Percentiles rank a stretch among this genome's conserved stretches.
phyloP scores from a whole-genome alignment of 129 eudicot genomes.

The Heracleum sosnowskyi region DNA sequence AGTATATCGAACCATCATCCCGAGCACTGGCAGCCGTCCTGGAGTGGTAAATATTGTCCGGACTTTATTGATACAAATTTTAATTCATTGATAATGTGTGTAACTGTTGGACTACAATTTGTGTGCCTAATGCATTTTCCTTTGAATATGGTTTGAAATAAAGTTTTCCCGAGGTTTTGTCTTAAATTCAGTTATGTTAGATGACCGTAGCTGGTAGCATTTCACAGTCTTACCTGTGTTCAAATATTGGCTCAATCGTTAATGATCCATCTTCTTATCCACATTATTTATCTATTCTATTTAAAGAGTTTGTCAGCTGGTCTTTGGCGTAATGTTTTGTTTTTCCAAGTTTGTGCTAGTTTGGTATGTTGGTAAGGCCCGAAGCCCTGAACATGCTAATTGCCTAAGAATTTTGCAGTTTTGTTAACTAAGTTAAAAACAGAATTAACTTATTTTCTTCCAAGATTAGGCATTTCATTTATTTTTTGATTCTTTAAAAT shows the following conservation, averaged over 20 bases:
- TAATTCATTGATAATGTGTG: not conserved
- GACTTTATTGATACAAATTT: not conserved
- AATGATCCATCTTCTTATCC: not conserved
- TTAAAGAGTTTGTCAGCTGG: not conserved
- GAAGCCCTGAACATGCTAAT: not conserved
- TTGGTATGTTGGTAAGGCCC: not conserved
- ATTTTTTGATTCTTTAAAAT: not conserved
- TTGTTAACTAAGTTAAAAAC: not conserved
- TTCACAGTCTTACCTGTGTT: not conserved
- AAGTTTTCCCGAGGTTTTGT: not conserved
- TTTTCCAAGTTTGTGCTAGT: not conserved
- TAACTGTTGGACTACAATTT: not conserved
- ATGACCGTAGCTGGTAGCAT: not conserved
- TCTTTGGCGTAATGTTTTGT: not conserved
- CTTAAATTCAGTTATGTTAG: not conserved
- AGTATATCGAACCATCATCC: constrained; percentile 99
- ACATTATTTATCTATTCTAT: not conserved
- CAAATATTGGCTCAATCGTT: not conserved
- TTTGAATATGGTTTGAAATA: not conserved
- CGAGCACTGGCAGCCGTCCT: constrained; percentile 99
- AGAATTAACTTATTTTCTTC: not conserved
- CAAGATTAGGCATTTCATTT: not conserved
- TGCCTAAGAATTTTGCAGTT: not conserved
- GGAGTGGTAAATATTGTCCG: constrained; percentile 62
- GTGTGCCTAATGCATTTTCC: not conserved